phyloP scores from a whole-genome alignment of 345 rosid species.

The Pseudoturritis turrita region DNA sequence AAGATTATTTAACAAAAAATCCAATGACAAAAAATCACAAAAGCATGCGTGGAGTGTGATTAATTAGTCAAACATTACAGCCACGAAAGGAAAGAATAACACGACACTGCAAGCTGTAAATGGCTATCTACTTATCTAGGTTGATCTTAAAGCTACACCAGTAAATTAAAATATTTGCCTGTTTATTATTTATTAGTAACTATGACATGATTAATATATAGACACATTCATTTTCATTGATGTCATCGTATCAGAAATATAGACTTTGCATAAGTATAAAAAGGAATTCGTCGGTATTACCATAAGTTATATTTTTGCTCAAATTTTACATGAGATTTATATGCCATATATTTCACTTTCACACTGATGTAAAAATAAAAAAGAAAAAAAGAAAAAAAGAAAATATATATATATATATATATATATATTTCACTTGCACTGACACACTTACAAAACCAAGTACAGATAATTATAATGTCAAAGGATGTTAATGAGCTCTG shows the following conservation, averaged over 20 bases:
- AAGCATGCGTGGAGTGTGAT: background rate
- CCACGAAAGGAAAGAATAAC: background rate
- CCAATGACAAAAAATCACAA: background rate
- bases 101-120: constrained; percentile 8
- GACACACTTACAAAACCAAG: too few relatives aligned
- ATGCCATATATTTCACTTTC: too few relatives aligned
- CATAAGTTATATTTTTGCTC: too few relatives aligned
- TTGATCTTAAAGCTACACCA: background rate
- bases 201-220: background rate
- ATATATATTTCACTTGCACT: too few relatives aligned
- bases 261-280: background rate
- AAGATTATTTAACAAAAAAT: background rate
- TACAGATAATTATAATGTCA: too few relatives aligned
- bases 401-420: too few relatives aligned
- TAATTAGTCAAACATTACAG: constrained; percentile 7
- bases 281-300: too few relatives aligned
- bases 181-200: background rate
- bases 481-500: background rate
- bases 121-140: background rate
- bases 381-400: too few relatives aligned
- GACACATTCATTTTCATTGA: background rate
- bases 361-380: too few relatives aligned
- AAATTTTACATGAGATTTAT: too few relatives aligned
- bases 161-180: background rate
- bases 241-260: background rate